These are phyloP conservation scores for Alisma plantagoaquatica DNA, from an alignment of 106 monocot genomes.

Conservation along the genomic window DNA sequence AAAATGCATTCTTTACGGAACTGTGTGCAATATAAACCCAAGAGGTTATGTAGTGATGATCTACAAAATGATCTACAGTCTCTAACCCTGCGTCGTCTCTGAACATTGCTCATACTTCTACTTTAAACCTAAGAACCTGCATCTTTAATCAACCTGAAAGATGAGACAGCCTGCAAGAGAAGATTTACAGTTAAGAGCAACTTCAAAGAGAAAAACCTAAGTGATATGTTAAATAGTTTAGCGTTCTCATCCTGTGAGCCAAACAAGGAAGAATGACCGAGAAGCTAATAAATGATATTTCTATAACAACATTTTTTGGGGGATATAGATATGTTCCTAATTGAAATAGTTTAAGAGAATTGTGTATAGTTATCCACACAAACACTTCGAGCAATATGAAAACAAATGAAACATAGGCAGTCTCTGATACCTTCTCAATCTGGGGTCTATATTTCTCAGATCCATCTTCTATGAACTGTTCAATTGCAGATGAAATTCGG, in stretches of 20 bases:
- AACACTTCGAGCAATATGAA: neutral
- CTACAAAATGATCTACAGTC: too few species aligned
- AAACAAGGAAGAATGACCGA: neutral
- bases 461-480: constrained; percentile 74
- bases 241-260: neutral
- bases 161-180: constrained; percentile 56
- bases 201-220: neutral
- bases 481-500: neutral
- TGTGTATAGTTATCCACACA: neutral
- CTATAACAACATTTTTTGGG: neutral
- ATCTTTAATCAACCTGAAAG: constrained; percentile 54
- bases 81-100: too few species aligned
- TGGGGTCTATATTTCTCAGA: constrained; percentile 53
- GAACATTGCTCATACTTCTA: too few species aligned
- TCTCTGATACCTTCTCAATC: constrained; percentile 55
- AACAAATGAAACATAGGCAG: neutral
- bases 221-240: neutral
- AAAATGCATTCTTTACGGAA: too few species aligned
- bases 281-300: neutral
- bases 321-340: neutral
- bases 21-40: too few species aligned
- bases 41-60: too few species aligned
- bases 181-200: neutral
- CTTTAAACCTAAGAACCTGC: too few species aligned
- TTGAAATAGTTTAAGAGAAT: neutral